Percentiles rank a stretch among this genome's conserved stretches.
These are phyloP conservation scores for Funneliformis mosseae DNA, from an alignment of 192 early-diverging fungal species.

Conservation along the genomic window DNA sequence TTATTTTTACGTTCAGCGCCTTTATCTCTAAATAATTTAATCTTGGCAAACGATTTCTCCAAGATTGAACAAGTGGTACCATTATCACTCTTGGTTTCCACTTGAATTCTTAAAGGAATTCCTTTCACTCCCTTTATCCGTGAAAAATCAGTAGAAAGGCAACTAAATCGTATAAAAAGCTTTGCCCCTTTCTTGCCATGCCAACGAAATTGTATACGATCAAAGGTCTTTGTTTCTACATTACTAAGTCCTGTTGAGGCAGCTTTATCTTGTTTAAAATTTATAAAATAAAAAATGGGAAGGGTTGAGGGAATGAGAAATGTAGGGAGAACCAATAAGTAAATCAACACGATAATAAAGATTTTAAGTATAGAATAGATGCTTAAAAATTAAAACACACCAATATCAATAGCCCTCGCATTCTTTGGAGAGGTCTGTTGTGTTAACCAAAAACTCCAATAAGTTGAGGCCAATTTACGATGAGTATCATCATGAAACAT, in stretches of 20 bases:
- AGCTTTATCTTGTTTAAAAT: slow-evolving; percentile 43
- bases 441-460: slow-evolving; percentile 76
- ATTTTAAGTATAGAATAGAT: neutral
- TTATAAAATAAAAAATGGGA: too few relatives aligned
- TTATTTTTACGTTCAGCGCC: slow-evolving; percentile 80
- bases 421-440: slow-evolving; percentile 61
- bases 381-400: slow-evolving; percentile 33
- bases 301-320: neutral
- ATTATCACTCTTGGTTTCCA: slow-evolving; percentile 41
- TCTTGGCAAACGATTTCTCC: slow-evolving; percentile 64
- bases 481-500: slow-evolving; percentile 74
- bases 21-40: slow-evolving; percentile 76
- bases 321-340: neutral
- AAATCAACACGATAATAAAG: too few relatives aligned
- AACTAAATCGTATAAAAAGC: slow-evolving; percentile 69
- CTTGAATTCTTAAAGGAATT: slow-evolving; percentile 63
- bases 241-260: slow-evolving; percentile 56
- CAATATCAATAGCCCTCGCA: slow-evolving; percentile 68
- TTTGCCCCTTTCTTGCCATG: slow-evolving; percentile 64
- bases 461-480: slow-evolving; percentile 59
- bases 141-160: slow-evolving; percentile 79
- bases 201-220: slow-evolving; percentile 75
- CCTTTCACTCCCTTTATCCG: slow-evolving; percentile 81
- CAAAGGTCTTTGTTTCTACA: slow-evolving; percentile 63
- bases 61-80: slow-evolving; percentile 32